These are phyloP conservation scores for Monosporozyma unispora DNA, from an alignment of 805 yeast species.

Conservation along the genomic window DNA sequence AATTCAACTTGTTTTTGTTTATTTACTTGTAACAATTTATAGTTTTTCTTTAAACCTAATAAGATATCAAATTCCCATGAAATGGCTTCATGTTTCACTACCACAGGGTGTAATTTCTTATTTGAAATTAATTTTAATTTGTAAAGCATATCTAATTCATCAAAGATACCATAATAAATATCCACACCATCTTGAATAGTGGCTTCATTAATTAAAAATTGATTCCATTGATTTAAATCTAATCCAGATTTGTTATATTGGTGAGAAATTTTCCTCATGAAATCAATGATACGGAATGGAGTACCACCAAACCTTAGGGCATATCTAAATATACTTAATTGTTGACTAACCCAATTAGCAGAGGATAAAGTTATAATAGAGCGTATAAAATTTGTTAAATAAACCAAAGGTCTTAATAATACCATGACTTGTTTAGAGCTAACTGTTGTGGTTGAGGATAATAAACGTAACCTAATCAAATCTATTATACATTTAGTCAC, in stretches of 20 bases:
- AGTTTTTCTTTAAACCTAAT: slow-evolving; percentile 45
- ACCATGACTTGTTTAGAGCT: not conserved
- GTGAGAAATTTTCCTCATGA: slow-evolving; percentile 28
- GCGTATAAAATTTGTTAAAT: not conserved
- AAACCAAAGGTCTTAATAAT: not conserved
- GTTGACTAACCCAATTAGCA: slow-evolving; percentile 9
- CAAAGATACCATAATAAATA: slow-evolving; percentile 55
- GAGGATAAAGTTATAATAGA: slow-evolving; percentile 14
- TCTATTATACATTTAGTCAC: slow-evolving; percentile 51
- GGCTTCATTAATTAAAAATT: slow-evolving; percentile 36
- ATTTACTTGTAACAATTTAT: slow-evolving; percentile 20
- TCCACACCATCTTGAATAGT: slow-evolving; percentile 45
- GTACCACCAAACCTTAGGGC: slow-evolving; percentile 61
- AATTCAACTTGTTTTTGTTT: slow-evolving; percentile 42
- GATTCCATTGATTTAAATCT: slow-evolving; percentile 17
- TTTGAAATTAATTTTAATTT: slow-evolving; percentile 34
- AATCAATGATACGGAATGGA: slow-evolving; percentile 44
- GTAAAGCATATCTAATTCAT: slow-evolving; percentile 50
- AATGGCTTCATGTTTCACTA: slow-evolving; percentile 48
- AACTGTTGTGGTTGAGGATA: not conserved
- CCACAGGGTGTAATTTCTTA: slow-evolving; percentile 27
- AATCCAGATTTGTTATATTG: slow-evolving; percentile 10
- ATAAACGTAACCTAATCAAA: slow-evolving; percentile 30
- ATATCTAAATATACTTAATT: slow-evolving; percentile 51
- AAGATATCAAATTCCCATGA: slow-evolving; percentile 65